These are phyloP conservation scores for Triadica sebifera DNA, from an alignment of 345 rosid genomes.

Conservation along the genomic window DNA sequence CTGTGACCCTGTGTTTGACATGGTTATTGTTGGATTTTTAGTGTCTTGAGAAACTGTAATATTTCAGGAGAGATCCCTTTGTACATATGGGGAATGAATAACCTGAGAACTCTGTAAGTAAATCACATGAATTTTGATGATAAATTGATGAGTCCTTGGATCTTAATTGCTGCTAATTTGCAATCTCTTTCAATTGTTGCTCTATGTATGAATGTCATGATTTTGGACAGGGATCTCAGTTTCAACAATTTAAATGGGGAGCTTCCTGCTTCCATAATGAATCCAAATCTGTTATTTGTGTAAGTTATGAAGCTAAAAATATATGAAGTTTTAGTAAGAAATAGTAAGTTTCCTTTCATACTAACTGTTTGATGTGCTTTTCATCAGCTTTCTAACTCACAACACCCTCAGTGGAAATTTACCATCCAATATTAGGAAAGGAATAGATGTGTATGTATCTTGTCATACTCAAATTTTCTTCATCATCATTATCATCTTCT, in stretches of 20 bases:
- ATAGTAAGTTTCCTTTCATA: background rate
- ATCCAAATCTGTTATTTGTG: constrained; percentile 40
- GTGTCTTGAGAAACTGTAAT: constrained; percentile 40
- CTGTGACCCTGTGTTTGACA: background rate
- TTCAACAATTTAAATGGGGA: constrained; percentile 53
- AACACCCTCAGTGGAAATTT: constrained; percentile 51
- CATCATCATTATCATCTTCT: too few species aligned
- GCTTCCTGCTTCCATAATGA: constrained; percentile 34
- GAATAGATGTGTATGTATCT: constrained; percentile 49
- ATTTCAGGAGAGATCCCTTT: constrained; percentile 35
- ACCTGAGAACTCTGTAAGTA: constrained; percentile 32
- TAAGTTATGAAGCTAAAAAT: constrained; percentile 30
- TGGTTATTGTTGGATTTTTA: constrained; percentile 10
- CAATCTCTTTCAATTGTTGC: too few species aligned
- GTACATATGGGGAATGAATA: constrained; percentile 31
- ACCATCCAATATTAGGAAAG: constrained; percentile 48
- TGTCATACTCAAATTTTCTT: background rate
- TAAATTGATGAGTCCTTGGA: too few species aligned
- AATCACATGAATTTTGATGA: background rate
- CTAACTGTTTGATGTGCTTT: constrained; percentile 13
- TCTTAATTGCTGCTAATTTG: too few species aligned
- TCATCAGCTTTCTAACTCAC: constrained; percentile 46
- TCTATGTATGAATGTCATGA: background rate
- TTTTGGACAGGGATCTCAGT: constrained; percentile 53
- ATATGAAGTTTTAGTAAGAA: background rate